These are phyloP conservation scores for Ilyonectria robusta DNA, from an alignment of 2,329 filamentous ascomycete genomes.

Conservation along the genomic window DNA sequence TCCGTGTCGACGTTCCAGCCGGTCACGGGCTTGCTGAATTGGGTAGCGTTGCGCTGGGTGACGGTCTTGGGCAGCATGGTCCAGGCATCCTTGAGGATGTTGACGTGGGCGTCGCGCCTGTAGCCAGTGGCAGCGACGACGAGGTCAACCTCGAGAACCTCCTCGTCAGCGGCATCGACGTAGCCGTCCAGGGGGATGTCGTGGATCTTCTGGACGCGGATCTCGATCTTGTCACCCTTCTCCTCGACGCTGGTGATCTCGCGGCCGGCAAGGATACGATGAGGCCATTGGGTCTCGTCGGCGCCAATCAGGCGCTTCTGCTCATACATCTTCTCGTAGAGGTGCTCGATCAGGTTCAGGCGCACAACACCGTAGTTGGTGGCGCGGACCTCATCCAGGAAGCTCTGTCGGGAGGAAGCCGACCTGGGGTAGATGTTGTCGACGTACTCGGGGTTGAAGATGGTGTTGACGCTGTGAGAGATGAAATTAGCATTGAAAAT, in stretches of 20 bases:
- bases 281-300: slow-evolving; percentile 83
- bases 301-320: slow-evolving; percentile 80
- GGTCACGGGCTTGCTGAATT: slow-evolving; percentile 53
- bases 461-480: slow-evolving; percentile 84
- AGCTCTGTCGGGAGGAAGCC: slow-evolving; percentile 70
- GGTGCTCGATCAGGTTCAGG: slow-evolving; percentile 87
- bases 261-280: slow-evolving; percentile 81
- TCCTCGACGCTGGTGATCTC: slow-evolving; percentile 75
- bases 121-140: slow-evolving; percentile 93
- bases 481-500: slow-evolving; percentile 44
- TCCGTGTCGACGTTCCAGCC: slow-evolving; percentile 59
- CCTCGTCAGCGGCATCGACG: slow-evolving; percentile 58
- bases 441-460: slow-evolving; percentile 92
- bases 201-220: slow-evolving; percentile 68
- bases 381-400: slow-evolving; percentile 79
- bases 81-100: slow-evolving; percentile 78
- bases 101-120: slow-evolving; percentile 81
- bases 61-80: slow-evolving; percentile 72
- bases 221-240: slow-evolving; percentile 65
- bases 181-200: slow-evolving; percentile 59
- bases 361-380: slow-evolving; percentile 98
- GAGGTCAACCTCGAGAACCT: slow-evolving; percentile 82
- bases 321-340: slow-evolving; percentile 90
- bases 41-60: slow-evolving; percentile 43
- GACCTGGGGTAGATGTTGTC: slow-evolving; percentile 81